Conservation (phyloP, 768 basidiomycete genomes). For the Lyophyllum decastes region DNA sequence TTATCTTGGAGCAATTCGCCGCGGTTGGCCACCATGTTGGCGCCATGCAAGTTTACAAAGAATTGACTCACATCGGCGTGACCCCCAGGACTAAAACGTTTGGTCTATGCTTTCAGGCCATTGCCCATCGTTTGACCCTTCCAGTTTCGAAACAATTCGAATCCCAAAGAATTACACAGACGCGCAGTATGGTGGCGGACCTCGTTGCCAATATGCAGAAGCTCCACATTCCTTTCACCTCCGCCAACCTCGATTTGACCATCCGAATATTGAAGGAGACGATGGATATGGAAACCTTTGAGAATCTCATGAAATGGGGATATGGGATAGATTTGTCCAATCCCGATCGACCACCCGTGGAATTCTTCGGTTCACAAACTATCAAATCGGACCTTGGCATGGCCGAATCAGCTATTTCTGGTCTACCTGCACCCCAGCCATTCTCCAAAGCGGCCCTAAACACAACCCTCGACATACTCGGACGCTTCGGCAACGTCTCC, state of each 20-base stretch:
- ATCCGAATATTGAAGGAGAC: conserved; percentile 72
- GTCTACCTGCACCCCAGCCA: conserved; percentile 34
- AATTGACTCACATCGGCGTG: conserved; percentile 48
- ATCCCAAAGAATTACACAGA: conserved; percentile 37
- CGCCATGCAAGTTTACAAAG: conserved; percentile 59
- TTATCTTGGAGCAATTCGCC: conserved; percentile 74
- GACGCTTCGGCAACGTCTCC: conserved; percentile 57
- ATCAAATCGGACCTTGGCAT: conserved; percentile 10
- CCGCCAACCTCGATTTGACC: conserved; percentile 65
- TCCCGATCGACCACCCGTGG: conserved; percentile 67
- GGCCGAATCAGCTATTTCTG: not conserved
- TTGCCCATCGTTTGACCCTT: conserved; percentile 66
- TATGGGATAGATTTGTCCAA: conserved; percentile 80
- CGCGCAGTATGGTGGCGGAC: conserved; percentile 46
- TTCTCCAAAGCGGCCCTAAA: conserved; percentile 72
- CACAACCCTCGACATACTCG: conserved; percentile 71
- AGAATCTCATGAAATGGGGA: conserved; percentile 59
- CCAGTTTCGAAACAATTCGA: conserved; percentile 46
- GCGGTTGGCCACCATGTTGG: conserved; percentile 71
- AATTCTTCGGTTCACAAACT: conserved; percentile 29
- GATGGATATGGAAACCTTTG: conserved; percentile 55
- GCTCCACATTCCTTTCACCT: conserved; percentile 48
- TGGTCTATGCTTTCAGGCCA: conserved; percentile 64
- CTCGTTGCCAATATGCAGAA: conserved; percentile 62
- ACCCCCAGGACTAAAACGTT: conserved; percentile 58